Evolutionary conservation across 768 basidiomycete genomes (phyloP).

Genomic region (Auriscalpium microsporum): DNA sequence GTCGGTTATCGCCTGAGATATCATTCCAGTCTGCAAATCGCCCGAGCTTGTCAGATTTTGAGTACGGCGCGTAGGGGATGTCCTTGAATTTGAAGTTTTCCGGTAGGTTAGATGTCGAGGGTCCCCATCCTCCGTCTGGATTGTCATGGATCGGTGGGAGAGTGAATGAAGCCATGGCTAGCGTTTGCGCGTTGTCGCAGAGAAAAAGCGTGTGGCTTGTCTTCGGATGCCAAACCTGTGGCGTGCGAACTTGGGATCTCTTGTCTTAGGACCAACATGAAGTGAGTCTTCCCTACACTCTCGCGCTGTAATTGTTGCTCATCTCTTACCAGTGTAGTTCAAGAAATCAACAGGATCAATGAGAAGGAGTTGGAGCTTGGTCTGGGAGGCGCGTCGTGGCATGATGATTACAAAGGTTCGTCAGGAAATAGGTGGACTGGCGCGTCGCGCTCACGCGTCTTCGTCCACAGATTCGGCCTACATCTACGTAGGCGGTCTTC

Average conservation of each 20-base stretch:
- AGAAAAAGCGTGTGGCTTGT: background rate
- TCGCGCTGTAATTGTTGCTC: constrained; percentile 4
- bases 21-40: constrained; percentile 98
- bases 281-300: constrained; percentile 38
- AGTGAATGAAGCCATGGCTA: constrained; percentile 66
- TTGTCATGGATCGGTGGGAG: constrained; percentile 87
- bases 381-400: constrained; percentile 71
- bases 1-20: constrained; percentile 53
- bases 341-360: constrained; percentile 92
- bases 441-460: no score
- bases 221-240: constrained; percentile 3
- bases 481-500: constrained; percentile 85
- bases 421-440: background rate
- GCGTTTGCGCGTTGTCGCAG: background rate
- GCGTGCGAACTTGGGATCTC: constrained; percentile 10
- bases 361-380: constrained; percentile 81
- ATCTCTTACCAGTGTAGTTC: constrained; percentile 58
- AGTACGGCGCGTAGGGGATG: constrained; percentile 97
- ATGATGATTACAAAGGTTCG: constrained; percentile 87
- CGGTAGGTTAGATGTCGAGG: constrained; percentile 75
- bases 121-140: constrained; percentile 90
- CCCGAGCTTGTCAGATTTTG: constrained; percentile 97
- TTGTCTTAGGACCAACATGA: constrained; percentile 40
- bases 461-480: constrained; percentile 75
- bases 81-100: constrained; percentile 96